phyloP scores from a whole-genome alignment of 1,139 yeast genomes.

The Diutina mesorugosa region DNA sequence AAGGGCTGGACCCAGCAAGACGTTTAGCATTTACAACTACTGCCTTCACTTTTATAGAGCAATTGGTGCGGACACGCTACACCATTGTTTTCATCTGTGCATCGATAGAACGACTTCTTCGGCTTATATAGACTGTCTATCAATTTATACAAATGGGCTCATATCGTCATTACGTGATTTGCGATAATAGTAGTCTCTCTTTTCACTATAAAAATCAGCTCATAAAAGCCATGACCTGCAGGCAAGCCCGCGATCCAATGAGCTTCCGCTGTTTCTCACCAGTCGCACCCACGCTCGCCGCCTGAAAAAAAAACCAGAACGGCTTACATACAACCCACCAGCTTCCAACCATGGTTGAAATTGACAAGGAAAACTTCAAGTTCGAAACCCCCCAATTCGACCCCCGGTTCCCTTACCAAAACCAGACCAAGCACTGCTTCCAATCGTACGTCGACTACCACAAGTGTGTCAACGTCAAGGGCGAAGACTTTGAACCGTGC shows the following conservation, averaged over 20 bases:
- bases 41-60: too few relatives aligned
- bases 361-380: constrained; percentile 35
- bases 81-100: too few relatives aligned
- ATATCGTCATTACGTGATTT: neutral
- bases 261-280: neutral
- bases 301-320: neutral
- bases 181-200: neutral
- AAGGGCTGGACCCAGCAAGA: neutral
- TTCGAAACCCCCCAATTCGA: constrained; percentile 81
- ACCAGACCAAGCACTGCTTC: constrained; percentile 98
- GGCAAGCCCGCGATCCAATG: neutral
- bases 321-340: neutral
- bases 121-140: too few relatives aligned
- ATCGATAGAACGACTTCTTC: too few relatives aligned
- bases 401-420: constrained; percentile 91
- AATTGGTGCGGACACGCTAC: neutral
- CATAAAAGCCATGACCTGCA: neutral
- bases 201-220: neutral
- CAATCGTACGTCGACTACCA: constrained; percentile 96
- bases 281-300: neutral
- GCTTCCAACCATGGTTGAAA: constrained; percentile 3
- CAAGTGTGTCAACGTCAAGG: constrained; percentile 92
- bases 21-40: too few relatives aligned
- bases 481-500: constrained; percentile 98
- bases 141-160: too few relatives aligned